A percentile compares a stretch with the other conserved stretches of the same genome.
phyloP scores from a whole-genome alignment of 208 protist species.

The Wallacemonas sp. region DNA sequence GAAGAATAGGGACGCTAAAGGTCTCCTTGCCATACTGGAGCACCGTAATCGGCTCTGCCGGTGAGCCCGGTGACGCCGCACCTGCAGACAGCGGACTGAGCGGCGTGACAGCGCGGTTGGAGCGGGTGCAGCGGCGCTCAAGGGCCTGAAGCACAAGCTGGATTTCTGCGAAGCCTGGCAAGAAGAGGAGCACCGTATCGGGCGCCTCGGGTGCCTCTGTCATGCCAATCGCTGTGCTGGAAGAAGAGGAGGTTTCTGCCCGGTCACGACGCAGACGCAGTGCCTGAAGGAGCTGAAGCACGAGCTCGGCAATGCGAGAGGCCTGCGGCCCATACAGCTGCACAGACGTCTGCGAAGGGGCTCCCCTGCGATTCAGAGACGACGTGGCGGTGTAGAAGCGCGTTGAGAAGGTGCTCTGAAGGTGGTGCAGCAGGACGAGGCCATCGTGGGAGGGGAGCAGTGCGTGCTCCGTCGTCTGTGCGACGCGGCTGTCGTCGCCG shows the following conservation, averaged over 20 bases:
- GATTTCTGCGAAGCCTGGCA: constrained; percentile 77
- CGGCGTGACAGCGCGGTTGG: background rate
- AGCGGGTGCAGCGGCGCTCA: constrained; percentile 37
- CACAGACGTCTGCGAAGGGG: constrained; percentile 7
- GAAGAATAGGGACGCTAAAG: constrained; percentile 65
- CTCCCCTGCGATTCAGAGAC: background rate
- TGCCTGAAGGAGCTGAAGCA: constrained; percentile 57
- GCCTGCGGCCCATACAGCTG: constrained; percentile 28
- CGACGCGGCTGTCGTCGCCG: background rate
- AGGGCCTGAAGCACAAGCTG: constrained; percentile 54
- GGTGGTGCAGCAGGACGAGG: constrained; percentile 18
- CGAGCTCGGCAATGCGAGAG: constrained; percentile 33
- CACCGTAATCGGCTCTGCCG: constrained; percentile 23
- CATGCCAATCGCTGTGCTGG: background rate
- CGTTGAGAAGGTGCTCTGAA: constrained; percentile 26
- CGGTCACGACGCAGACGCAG: constrained; percentile 17
- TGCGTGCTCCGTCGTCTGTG: background rate
- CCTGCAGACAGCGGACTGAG: too few relatives aligned
- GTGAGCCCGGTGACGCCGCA: too few relatives aligned
- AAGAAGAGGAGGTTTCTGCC: background rate
- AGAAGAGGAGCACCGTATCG: constrained; percentile 65
- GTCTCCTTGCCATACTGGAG: constrained; percentile 47
- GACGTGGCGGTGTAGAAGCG: constrained; percentile 2
- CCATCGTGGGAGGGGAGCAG: constrained; percentile 33
- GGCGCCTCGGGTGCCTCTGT: constrained; percentile 17